Base-by-base conservation (phyloP, 2,329 filamentous ascomycete genomes). In the Cercospora sojina region DNA sequence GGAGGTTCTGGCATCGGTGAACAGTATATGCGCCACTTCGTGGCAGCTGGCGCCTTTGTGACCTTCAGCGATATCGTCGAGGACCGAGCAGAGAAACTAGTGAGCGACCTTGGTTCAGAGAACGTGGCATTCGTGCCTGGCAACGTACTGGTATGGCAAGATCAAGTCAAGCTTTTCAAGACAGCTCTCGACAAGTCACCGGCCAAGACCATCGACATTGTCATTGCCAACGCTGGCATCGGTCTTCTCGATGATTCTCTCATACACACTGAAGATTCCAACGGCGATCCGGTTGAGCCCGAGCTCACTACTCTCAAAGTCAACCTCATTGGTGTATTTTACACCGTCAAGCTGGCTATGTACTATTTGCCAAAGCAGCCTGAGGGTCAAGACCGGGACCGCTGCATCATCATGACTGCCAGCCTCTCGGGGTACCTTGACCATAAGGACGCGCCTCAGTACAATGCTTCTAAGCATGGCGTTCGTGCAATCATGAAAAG, bases 401-500 rank as follows among this genome's bases (percentile, higher is more conserved):
- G 83, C 1, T 83, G 82, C 64, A 79, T 85, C 41, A 81, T 85
- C 57, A 80, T 85, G 23, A 83, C 80, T 0, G 81, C 80, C 3
- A 83, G 80, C 63, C 79, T 85, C 72, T 81, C 82, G 0, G 80
- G 78, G 0, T 85, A 79, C 71, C 79, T 83, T 56, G 83, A 85
- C 66, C 79, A 79, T 7, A 80, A 80, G 78, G 80, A 73, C 64
- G 74, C 82, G 65, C 83, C 80, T 29, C 72, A 72, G 56, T 74
- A 71, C 64, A 69, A 69, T 51, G 62, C 70, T 73, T 13, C 76
- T 76, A 43, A 83, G 68, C 82, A 79, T 63, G 82, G 77, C 3
- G 75, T 80, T 0, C 73, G 81, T 5, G 82, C 81, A 0, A 76
- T 84, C 59, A 82, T 84, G 79, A 66, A 73, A 25, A 74, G 72